Evolutionary conservation across 1,139 yeast genomes (phyloP).

Genomic region (Yamadazyma atmosphaerica): DNA sequence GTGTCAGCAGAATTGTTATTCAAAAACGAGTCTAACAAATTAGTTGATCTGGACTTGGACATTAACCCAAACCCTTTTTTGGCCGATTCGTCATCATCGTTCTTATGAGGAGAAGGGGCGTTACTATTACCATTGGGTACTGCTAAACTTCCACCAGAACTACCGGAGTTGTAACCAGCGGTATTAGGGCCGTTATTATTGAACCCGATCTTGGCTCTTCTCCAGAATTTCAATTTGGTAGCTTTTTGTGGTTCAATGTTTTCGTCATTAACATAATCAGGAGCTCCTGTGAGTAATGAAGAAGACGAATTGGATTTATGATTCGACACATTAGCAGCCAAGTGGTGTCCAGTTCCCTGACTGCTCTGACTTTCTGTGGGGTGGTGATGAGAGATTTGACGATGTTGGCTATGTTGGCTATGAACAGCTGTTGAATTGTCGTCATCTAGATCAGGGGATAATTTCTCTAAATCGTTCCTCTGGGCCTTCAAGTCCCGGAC

Average conservation of each 20-base stretch:
- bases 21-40: constrained; percentile 43
- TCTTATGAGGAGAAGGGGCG: constrained; percentile 6
- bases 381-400: constrained; percentile 5
- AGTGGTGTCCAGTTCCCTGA: constrained; percentile 1
- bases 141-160: constrained; percentile 4
- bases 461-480: constrained; percentile 16
- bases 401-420: neutral
- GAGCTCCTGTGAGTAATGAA: constrained; percentile 10
- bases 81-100: constrained; percentile 11
- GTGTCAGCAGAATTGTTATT: constrained; percentile 12
- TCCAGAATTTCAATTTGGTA: constrained; percentile 54
- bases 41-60: constrained; percentile 49
- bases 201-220: constrained; percentile 42
- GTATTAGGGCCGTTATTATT: constrained; percentile 9
- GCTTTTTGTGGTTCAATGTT: constrained; percentile 43
- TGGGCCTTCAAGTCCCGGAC: constrained; percentile 28
- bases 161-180: neutral
- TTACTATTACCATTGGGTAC: constrained; percentile 6
- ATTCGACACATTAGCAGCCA: constrained; percentile 1
- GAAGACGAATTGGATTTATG: constrained; percentile 15
- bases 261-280: constrained; percentile 25
- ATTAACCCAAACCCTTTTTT: constrained; percentile 13
- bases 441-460: constrained; percentile 9
- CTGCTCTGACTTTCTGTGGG: constrained; percentile 4
- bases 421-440: constrained; percentile 5